Conservation (phyloP, 2,329 filamentous ascomycete species). For the Diaporthe citri region DNA sequence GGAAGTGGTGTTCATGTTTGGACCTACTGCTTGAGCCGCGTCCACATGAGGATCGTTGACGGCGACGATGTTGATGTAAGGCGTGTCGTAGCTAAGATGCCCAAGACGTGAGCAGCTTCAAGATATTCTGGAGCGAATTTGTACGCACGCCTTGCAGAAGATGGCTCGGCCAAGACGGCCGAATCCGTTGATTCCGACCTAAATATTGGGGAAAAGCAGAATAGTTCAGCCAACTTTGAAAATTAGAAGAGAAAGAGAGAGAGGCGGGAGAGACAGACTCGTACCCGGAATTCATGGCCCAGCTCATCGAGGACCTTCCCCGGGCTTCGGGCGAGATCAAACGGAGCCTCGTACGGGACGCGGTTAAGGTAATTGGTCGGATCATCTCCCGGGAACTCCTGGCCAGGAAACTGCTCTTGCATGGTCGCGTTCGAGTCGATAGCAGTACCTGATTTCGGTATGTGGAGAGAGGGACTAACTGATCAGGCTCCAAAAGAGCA, state of each 20-base stretch:
- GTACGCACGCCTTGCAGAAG: conserved; percentile 17
- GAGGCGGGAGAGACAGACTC: background rate
- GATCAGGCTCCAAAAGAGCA: background rate
- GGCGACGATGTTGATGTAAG: conserved; percentile 11
- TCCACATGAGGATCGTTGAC: conserved; percentile 4
- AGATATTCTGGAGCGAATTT: background rate
- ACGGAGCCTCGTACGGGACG: background rate
- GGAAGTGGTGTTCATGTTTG: background rate
- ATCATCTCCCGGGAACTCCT: conserved; percentile 19
- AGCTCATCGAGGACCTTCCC: conserved; percentile 15
- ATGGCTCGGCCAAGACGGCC: conserved; percentile 15
- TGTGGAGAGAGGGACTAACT: background rate
- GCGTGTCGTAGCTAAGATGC: background rate
- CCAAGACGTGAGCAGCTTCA: conserved; percentile 12
- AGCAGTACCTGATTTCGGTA: background rate
- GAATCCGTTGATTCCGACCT: conserved; percentile 13
- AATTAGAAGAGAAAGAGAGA: background rate
- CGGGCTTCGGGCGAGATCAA: conserved; percentile 1
- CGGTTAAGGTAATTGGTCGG: background rate
- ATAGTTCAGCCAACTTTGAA: background rate
- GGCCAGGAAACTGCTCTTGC: background rate
- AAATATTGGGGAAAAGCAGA: background rate
- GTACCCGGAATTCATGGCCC: conserved; percentile 9
- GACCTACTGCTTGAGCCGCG: conserved; percentile 16
- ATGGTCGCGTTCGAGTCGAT: background rate